Conservation (phyloP, 768 basidiomycete genomes). For the Russula compacta region DNA sequence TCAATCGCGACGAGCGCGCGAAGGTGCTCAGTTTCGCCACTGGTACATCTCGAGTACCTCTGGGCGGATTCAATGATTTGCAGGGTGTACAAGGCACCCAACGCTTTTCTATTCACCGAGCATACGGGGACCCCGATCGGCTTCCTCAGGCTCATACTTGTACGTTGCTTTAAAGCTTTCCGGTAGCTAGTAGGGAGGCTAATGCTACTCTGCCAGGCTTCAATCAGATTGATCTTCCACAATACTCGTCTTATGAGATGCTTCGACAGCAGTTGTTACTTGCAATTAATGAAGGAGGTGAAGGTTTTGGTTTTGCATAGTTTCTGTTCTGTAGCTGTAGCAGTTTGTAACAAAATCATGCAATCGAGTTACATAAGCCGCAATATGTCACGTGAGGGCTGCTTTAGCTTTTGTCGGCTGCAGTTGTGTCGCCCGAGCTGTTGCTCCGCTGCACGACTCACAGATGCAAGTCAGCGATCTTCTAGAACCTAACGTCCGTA, state of each 20-base stretch:
- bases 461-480: slow-evolving; percentile 31
- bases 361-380: slow-evolving; percentile 9
- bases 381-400: not conserved
- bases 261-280: slow-evolving; percentile 82
- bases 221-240: slow-evolving; percentile 91
- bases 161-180: slow-evolving; percentile 30
- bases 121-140: slow-evolving; percentile 78
- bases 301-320: slow-evolving; percentile 84
- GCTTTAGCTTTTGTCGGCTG: not conserved
- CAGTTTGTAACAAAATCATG: not conserved
- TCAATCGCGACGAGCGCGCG: slow-evolving; percentile 92
- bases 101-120: slow-evolving; percentile 91
- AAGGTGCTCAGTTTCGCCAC: slow-evolving; percentile 98
- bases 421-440: too few relatives aligned
- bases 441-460: not conserved
- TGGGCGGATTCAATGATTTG: slow-evolving; percentile 91
- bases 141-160: slow-evolving; percentile 88
- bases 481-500: slow-evolving; percentile 62
- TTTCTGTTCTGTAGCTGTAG: not conserved
- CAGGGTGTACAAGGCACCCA: slow-evolving; percentile 93
- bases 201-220: slow-evolving; percentile 46
- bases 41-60: slow-evolving; percentile 83
- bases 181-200: slow-evolving; percentile 9
- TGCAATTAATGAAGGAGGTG: slow-evolving; percentile 93
- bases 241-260: slow-evolving; percentile 95